These are phyloP conservation scores for Amorphotheca resinae DNA, from an alignment of 495 filamentous ascomycete species.

Conservation along the genomic window DNA sequence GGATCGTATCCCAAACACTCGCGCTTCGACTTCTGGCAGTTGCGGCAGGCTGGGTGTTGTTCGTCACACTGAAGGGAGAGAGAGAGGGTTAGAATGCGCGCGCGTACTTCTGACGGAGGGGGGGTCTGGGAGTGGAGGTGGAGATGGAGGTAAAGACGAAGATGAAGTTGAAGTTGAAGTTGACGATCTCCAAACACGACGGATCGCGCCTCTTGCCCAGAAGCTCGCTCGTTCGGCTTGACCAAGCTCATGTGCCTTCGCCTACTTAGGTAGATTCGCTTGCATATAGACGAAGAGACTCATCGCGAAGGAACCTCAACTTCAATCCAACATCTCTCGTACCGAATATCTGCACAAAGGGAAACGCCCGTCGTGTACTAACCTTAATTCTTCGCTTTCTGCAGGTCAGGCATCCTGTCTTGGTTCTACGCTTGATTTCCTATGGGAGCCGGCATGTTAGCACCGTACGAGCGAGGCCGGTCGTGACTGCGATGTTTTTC, in stretches of 20 bases:
- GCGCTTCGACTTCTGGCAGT: constrained; percentile 96
- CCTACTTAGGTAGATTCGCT: constrained; percentile 32
- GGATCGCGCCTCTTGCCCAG: too few relatives aligned
- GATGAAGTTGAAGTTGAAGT: too few relatives aligned
- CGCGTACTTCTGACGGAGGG: constrained; percentile 5
- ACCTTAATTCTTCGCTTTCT: constrained; percentile 98
- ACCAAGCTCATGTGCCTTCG: constrained; percentile 35
- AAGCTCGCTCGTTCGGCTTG: too few relatives aligned
- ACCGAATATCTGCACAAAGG: constrained; percentile 6
- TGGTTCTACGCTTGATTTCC: constrained; percentile 96
- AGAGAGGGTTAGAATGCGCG: constrained; percentile 1
- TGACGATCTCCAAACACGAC: too few relatives aligned
- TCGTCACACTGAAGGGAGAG: constrained; percentile 74
- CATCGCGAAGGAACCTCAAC: constrained; percentile 22
- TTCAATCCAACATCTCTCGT: constrained; percentile 3
- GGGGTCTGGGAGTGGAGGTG: constrained; percentile 12
- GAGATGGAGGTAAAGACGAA: constrained; percentile 15
- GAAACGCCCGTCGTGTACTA: constrained; percentile 28
- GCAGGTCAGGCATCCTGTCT: constrained; percentile 95
- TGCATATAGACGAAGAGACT: constrained; percentile 24
- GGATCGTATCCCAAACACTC: constrained; percentile 97
- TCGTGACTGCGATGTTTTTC: constrained; percentile 11
- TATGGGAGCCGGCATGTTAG: constrained; percentile 20
- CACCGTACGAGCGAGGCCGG: constrained; percentile 6
- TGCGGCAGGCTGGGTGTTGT: constrained; percentile 84